A percentile compares a stretch with the other conserved stretches of the same genome.
These are phyloP conservation scores for Sordariomycetes sp. DNA, from an alignment of 2,329 filamentous ascomycete species.

Conservation along the genomic window DNA sequence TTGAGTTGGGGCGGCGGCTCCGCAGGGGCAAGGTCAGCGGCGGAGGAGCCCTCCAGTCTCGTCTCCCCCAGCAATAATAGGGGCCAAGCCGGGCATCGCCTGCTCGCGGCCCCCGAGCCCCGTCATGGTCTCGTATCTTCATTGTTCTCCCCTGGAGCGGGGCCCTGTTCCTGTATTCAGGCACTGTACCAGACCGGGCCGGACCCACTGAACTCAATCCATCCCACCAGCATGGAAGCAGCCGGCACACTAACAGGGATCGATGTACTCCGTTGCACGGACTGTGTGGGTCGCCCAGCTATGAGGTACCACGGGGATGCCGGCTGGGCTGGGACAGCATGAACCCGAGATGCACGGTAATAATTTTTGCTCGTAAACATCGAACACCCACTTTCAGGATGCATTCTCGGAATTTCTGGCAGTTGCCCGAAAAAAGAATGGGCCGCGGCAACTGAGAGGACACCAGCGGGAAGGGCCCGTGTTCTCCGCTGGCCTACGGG, in stretches of 20 bases:
- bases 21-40: background rate
- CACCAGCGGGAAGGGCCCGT: too few relatives aligned
- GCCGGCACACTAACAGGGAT: background rate
- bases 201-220: background rate
- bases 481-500: too few relatives aligned
- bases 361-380: background rate
- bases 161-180: background rate
- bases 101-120: background rate
- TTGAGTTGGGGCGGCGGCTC: background rate
- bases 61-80: background rate
- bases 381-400: background rate
- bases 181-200: background rate
- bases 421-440: background rate
- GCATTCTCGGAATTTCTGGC: background rate
- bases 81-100: background rate
- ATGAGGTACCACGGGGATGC: background rate
- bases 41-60: background rate
- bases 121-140: background rate
- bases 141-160: too few relatives aligned
- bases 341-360: background rate
- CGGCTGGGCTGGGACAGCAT: background rate
- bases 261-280: background rate
- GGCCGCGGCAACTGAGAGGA: background rate
- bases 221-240: too few relatives aligned
- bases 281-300: background rate